Evolutionary conservation across 2,329 filamentous ascomycete genomes (phyloP), one percentile per base, ranked within the genome.

Genomic region (Cordyceps militaris): DNA sequence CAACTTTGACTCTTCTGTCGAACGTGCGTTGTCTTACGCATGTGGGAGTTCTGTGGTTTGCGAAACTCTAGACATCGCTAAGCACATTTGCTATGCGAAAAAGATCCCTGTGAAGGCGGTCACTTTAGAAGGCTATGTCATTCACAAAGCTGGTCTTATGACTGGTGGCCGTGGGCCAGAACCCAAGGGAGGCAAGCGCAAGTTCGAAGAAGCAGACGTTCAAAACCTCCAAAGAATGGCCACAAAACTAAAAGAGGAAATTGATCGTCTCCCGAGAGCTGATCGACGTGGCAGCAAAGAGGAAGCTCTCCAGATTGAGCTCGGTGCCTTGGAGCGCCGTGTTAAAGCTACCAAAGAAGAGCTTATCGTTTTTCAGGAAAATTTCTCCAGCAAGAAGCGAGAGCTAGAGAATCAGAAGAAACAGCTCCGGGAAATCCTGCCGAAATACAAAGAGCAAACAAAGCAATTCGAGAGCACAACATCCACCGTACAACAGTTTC

Each of bases 11-110:
- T 81, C 87, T 3, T 84, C 87, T 1, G 82, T 96, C 51, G 91
- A 97, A 69, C 87, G 94, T 63, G 95, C 92, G 34, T 95, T 99
- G 77, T 89, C 87, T 23, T 97, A 96, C 69, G 93, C 92, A 26
- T 99, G 94, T 66, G 93, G 93, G 34, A 95, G 91, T 72, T 91
- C 92, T 4, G 89, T 99, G 62, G 91, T 99, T 5, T 97, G 93
- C 67, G 94, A 99, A 71, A 89, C 84, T 56, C 78, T 97, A 36
- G 82, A 87, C 4, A 86, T 94, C 56, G 94, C 94, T 28, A 96
- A 95, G 70, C 83, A 93, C 59, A 86, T 99, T 47, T 92, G 91
- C 68, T 97, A 95, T 69, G 85, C 89, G 58, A 87, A 85, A 62
- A 86, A 83, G 32, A 86, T 97, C 32, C 88, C 92, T 59, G 92